A percentile compares a stretch with the other conserved stretches of the same genome.
phyloP scores from a whole-genome alignment of 1,284 basidiomycete species.

The Malassezia globosa region DNA sequence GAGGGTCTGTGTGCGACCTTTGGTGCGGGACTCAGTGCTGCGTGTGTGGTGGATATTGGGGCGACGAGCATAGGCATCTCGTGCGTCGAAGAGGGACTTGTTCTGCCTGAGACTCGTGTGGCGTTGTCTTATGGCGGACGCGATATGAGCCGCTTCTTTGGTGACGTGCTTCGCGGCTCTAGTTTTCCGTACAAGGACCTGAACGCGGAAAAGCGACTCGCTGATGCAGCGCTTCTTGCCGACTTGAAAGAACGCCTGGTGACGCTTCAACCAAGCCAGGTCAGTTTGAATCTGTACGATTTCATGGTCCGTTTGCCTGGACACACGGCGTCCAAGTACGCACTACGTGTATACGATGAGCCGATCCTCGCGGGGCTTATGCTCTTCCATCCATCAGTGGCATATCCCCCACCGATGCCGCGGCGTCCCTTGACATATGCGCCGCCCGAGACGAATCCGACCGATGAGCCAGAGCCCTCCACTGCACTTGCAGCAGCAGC shows the following conservation, averaged over 20 bases:
- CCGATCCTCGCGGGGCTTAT: slow-evolving; percentile 85
- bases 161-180: slow-evolving; percentile 66
- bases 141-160: slow-evolving; percentile 80
- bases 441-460: background rate
- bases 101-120: slow-evolving; percentile 77
- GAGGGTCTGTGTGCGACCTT: slow-evolving; percentile 82
- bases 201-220: slow-evolving; percentile 48
- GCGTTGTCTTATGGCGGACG: slow-evolving; percentile 78
- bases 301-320: slow-evolving; percentile 62
- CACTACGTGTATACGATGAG: slow-evolving; percentile 84
- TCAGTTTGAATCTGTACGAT: slow-evolving; percentile 56
- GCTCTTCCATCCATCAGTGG: slow-evolving; percentile 80
- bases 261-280: slow-evolving; percentile 41
- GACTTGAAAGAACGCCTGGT: slow-evolving; percentile 37
- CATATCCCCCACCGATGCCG: slow-evolving; percentile 51
- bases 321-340: slow-evolving; percentile 71
- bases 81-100: slow-evolving; percentile 87
- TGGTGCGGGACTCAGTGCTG: slow-evolving; percentile 83
- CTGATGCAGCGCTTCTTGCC: slow-evolving; percentile 34
- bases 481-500: background rate
- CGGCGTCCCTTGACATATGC: background rate
- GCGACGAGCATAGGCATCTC: slow-evolving; percentile 72
- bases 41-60: slow-evolving; percentile 91
- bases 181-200: slow-evolving; percentile 78
- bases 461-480: slow-evolving; percentile 13